A percentile compares a stretch with the other conserved stretches of the same genome.
phyloP scores from a whole-genome alignment of 208 protist genomes.

The Porcisia deanei region DNA sequence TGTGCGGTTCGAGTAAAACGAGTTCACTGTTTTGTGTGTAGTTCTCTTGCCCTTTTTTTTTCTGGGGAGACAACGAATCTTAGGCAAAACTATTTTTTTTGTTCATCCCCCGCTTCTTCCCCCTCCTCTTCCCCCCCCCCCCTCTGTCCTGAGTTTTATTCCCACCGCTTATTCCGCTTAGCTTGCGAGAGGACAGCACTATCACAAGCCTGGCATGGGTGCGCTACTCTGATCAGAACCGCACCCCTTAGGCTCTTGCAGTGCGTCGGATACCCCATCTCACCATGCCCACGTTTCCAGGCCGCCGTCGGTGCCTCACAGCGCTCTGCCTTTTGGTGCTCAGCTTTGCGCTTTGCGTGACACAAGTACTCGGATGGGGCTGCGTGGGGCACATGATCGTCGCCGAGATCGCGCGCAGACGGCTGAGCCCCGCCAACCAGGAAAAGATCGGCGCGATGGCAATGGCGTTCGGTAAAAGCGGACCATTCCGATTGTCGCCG shows the following conservation, averaged over 20 bases:
- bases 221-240: neutral
- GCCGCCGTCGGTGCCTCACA: neutral
- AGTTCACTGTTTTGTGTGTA: no score
- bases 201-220: neutral
- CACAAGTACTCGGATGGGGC: constrained; percentile 55
- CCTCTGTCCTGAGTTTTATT: neutral
- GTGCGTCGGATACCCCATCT: neutral
- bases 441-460: constrained; percentile 37
- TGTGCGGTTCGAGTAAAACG: no score
- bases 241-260: neutral
- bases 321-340: constrained; percentile 4
- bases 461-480: constrained; percentile 39
- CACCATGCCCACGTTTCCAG: neutral
- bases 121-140: neutral
- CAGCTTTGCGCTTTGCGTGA: constrained; percentile 13
- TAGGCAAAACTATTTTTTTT: no score
- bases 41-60: no score
- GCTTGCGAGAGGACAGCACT: neutral
- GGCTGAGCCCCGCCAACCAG: constrained; percentile 38
- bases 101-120: neutral
- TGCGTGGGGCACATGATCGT: constrained; percentile 88
- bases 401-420: constrained; percentile 72
- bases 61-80: no score
- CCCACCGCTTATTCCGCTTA: neutral
- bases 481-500: constrained; percentile 57